A percentile compares a stretch with the other conserved stretches of the same genome.
Conservation (phyloP, 192 early-diverging fungal species). For the Podochytrium sp. region DNA sequence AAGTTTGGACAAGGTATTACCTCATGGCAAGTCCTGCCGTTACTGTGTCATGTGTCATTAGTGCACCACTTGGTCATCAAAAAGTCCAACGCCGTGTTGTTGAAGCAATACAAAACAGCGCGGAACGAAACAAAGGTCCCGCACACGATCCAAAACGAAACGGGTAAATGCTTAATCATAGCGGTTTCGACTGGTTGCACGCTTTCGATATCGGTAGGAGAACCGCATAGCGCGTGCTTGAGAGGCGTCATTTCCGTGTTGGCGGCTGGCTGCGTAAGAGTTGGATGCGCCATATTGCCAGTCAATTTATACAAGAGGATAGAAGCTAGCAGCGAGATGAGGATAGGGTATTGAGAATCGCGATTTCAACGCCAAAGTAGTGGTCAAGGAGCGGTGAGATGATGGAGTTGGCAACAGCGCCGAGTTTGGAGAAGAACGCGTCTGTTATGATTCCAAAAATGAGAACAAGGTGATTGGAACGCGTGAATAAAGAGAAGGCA, state of each 20-base stretch:
- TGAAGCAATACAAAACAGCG: slow-evolving; percentile 59
- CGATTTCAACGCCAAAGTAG: slow-evolving; percentile 17
- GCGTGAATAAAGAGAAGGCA: too few species aligned
- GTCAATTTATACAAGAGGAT: not conserved
- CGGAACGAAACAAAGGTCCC: slow-evolving; percentile 51
- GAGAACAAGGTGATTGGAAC: not conserved
- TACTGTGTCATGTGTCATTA: slow-evolving; percentile 49
- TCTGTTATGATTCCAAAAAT: slow-evolving; percentile 19
- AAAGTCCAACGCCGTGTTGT: slow-evolving; percentile 59
- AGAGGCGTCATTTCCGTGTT: slow-evolving; percentile 6
- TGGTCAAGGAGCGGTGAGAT: slow-evolving; percentile 52
- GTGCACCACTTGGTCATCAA: slow-evolving; percentile 60
- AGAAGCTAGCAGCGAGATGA: slow-evolving; percentile 41
- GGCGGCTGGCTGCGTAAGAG: not conserved
- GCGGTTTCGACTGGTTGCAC: not conserved
- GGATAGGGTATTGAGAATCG: slow-evolving; percentile 44
- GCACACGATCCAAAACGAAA: slow-evolving; percentile 60
- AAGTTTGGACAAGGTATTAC: slow-evolving; percentile 12
- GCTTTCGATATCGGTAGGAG: not conserved
- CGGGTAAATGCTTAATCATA: slow-evolving; percentile 32
- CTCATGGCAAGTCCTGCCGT: slow-evolving; percentile 57
- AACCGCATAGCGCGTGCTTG: not conserved
- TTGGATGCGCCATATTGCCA: slow-evolving; percentile 15
- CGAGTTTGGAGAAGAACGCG: slow-evolving; percentile 51
- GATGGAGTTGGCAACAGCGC: slow-evolving; percentile 55